Base-by-base conservation (phyloP, 2,329 filamentous ascomycete genomes). In the Byssothecium circinans region DNA sequence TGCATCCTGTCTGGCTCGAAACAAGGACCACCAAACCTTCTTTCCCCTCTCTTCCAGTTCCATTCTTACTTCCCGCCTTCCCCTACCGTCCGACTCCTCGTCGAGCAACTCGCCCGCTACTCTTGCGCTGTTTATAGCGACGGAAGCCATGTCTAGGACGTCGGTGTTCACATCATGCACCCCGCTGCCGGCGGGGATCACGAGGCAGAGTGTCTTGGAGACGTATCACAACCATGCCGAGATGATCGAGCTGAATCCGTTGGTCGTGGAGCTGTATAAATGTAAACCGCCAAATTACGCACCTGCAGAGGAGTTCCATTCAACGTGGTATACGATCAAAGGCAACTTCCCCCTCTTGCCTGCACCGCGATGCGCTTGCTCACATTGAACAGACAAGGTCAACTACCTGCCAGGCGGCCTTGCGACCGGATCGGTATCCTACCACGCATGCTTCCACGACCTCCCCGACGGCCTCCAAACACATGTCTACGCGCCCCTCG, bases 171-270 rank as follows among this genome's bases (percentile, higher is more conserved):
- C 88, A 32, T 87, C 83, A 37, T 83, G 91, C 58, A 94, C 88
- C 22, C 87, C 89, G 15, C 79, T 95, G 25, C 90, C 91, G 8
- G 59, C 81, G 2, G 76, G 78, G 57, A 81, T 94, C 56, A 78
- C 83, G 39, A 82, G 89, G 45, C 79, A 86, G 56, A 79, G 82
- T n/a, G 88, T 89, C 34, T 68, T 95, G 54, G 78, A 82, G 44
- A 88, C 89, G 57, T 83, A 95, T 25, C 88, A 90, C 69, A 80
- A 87, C 69, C 89, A 95, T 72, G 69, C 79, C 41, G 85, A 85
- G 59, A 95, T 96, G 86, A 95, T 95, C 62, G 86, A 92, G 65
- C 77, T 95, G 47, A 95, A 95, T 69, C 90, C 90, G 1, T 78
- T 95, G 39, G 86, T 95, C 45, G 83, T 87, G 53, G 84, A 87